Conservation (phyloP, 352 stramenopile species). For the Phytophthora sp. region DNA sequence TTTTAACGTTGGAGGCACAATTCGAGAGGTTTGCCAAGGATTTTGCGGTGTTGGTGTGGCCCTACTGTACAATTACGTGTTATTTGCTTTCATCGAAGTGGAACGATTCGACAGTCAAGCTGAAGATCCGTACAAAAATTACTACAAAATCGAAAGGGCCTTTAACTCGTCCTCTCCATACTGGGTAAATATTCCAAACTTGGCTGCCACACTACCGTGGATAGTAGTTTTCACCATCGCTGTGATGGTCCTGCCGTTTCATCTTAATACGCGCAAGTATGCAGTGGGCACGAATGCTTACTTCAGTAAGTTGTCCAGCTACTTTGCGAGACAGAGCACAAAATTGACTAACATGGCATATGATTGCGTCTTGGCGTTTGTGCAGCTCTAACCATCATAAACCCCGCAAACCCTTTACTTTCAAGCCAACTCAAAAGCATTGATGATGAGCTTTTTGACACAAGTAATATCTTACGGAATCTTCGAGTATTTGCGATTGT, state of each 20-base stretch:
- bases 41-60: constrained; percentile 67
- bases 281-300: constrained; percentile 70
- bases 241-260: constrained; percentile 60
- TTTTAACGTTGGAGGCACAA: constrained; percentile 70
- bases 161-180: constrained; percentile 60
- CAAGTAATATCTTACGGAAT: constrained; percentile 56
- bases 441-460: constrained; percentile 41
- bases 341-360: not conserved
- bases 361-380: not conserved
- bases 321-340: too few species aligned
- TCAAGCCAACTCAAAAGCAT: constrained; percentile 41
- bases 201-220: constrained; percentile 58
- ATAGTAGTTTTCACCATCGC: constrained; percentile 65
- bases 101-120: constrained; percentile 34
- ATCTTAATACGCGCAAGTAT: constrained; percentile 72
- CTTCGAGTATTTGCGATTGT: constrained; percentile 58
- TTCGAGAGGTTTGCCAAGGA: constrained; percentile 68
- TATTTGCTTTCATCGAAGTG: constrained; percentile 52
- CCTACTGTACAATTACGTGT: constrained; percentile 68
- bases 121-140: constrained; percentile 36
- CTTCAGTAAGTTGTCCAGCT: constrained; percentile 63
- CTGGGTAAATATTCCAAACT: constrained; percentile 56
- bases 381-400: constrained; percentile 71
- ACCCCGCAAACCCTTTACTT: constrained; percentile 47
- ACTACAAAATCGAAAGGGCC: constrained; percentile 51